Conservation (phyloP, 352 stramenopile species). For the Phytopythium vexans region DNA sequence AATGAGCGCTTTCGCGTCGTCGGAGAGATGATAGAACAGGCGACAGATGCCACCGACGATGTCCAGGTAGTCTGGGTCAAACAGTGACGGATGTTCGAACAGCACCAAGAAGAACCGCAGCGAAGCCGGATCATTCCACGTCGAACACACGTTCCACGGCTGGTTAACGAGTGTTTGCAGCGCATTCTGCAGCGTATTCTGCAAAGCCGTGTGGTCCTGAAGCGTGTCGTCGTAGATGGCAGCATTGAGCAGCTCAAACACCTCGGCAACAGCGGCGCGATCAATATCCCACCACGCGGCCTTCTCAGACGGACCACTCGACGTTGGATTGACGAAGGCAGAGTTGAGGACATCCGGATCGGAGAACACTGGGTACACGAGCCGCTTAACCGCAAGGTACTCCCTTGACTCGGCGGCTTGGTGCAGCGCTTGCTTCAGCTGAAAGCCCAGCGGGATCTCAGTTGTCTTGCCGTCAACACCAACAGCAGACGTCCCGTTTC, state of each 20-base stretch:
- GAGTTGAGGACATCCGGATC: conserved; percentile 50
- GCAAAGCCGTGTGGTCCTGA: conserved; percentile 40
- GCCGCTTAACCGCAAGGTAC: conserved; percentile 49
- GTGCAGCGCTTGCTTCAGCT: conserved; percentile 41
- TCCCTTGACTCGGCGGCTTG: conserved; percentile 35
- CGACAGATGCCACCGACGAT: conserved; percentile 66
- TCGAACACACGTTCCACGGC: conserved; percentile 75
- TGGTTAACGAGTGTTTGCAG: conserved; percentile 64
- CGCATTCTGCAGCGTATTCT: conserved; percentile 74
- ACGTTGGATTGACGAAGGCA: conserved; percentile 29
- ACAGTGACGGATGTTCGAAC: conserved; percentile 71
- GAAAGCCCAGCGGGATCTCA: conserved; percentile 23
- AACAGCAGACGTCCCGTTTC: too few species aligned
- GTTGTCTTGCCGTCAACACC: too few species aligned
- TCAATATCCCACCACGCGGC: conserved; percentile 56
- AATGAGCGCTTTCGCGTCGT: conserved; percentile 48
- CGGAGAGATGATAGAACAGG: conserved; percentile 59
- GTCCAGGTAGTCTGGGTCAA: conserved; percentile 75
- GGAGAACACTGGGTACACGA: conserved; percentile 74
- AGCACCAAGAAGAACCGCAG: conserved; percentile 71
- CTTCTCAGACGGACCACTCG: neutral
- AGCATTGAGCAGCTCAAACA: conserved; percentile 41
- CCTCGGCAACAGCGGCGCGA: conserved; percentile 29
- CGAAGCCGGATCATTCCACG: conserved; percentile 37
- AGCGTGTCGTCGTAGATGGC: conserved; percentile 20